Evolutionary conservation across 345 rosid genomes (phyloP), one percentile per base, ranked within the genome.

Genomic region (Dipteronia sinensis): DNA sequence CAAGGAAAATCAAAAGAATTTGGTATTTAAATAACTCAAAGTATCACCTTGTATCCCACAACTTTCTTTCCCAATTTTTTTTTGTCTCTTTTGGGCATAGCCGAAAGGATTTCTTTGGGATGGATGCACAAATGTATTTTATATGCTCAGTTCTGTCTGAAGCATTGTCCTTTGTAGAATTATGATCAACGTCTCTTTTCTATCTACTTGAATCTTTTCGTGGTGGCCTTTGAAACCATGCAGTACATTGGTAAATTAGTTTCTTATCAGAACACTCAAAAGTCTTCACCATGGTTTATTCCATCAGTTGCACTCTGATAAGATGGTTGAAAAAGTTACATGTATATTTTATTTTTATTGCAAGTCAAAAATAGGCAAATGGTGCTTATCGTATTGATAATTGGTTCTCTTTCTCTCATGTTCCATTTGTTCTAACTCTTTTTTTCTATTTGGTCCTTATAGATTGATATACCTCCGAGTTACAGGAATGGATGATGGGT

Each of bases 401-500:
- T 40, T 10, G 22, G 7, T 55, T 53, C 47, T 66, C 59, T 22
- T 10, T 6, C 67, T 38, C 53, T 59, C 62, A 38, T 13, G 38
- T 31, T 71, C 8, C 62, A 53, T 13, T 74, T 25, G 44, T 38
- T 16, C 29, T 62, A 1, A n/a, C 20, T 31, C n/a, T 67, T 6
- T 9, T 65, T 67, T 61, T 77, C 67, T 67, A 34, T 71, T 73
- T 84, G 80, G 69, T 10, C 77, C 77, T 66, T 87, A 79, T 80
- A 95, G 99, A 80, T 85, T 95, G 86, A 86, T 90, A 76, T 92
- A 93, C 82, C 95, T 95, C 53, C 91, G 89, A 84, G 99, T 96
- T 68, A 90, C 93, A 56, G 99, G 98, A 81, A 96, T 96, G 99
- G 93, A 92, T 74, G 92, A 94, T 69, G 97, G 97, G 63, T 78